Evolutionary conservation across 768 basidiomycete species (phyloP).

Genomic region (Leccinum broughii): DNA sequence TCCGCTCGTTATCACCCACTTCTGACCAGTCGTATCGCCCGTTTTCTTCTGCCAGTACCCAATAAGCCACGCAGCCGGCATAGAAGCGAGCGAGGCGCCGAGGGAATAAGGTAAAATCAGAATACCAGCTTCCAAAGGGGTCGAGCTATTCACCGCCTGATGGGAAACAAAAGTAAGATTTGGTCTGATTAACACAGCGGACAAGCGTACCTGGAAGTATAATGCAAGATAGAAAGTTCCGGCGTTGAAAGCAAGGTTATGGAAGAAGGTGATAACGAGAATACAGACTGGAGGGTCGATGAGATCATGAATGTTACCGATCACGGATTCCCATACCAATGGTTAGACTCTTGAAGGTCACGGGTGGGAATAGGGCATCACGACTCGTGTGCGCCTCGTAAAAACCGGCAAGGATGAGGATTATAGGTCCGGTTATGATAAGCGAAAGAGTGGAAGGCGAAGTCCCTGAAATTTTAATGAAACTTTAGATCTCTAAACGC

Average conservation of each 20-base stretch:
- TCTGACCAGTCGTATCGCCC: conserved; percentile 62
- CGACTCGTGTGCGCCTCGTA: conserved; percentile 69
- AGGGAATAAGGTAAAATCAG: conserved; percentile 82
- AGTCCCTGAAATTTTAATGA: conserved; percentile 50
- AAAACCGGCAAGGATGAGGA: conserved; percentile 59
- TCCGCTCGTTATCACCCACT: conserved; percentile 61
- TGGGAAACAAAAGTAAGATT: conserved; percentile 4
- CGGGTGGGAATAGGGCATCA: conserved; percentile 71
- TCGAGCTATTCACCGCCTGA: conserved; percentile 68
- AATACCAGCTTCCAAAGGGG: conserved; percentile 72
- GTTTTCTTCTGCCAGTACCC: conserved; percentile 60
- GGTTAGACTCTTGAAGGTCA: conserved; percentile 58
- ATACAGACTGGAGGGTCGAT: conserved; percentile 50
- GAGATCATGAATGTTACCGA: conserved; percentile 10
- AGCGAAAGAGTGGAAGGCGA: conserved; percentile 59
- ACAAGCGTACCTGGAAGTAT: conserved; percentile 67
- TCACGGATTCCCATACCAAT: conserved; percentile 46
- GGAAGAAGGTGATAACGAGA: conserved; percentile 71
- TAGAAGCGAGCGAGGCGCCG: conserved; percentile 80
- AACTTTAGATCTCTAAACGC: conserved; percentile 4
- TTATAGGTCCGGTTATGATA: conserved; percentile 53
- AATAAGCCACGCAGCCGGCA: conserved; percentile 86
- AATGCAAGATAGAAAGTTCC: conserved; percentile 86
- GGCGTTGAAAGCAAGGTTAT: conserved; percentile 80
- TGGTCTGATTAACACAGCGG: conserved; percentile 1